Evolutionary conservation across 163 green algal genomes (phyloP).

Genomic region (Volvox carteri): DNA sequence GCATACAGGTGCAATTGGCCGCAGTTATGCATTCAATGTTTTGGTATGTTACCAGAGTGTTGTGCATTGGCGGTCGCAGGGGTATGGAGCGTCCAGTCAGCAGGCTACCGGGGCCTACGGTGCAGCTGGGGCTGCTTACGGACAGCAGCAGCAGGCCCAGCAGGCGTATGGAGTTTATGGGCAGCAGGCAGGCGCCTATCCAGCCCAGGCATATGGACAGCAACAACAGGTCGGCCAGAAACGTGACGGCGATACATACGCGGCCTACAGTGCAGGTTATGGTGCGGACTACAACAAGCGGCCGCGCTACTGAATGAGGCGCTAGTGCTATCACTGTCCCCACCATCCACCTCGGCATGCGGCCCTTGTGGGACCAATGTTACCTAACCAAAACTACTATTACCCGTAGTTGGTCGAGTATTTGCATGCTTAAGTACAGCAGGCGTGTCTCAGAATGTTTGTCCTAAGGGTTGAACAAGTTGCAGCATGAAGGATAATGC

Average conservation of each 20-base stretch:
- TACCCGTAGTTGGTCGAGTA: too few relatives aligned
- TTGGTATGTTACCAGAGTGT: too few relatives aligned
- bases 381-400: not conserved
- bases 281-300: conserved; percentile 54
- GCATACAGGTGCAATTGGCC: too few relatives aligned
- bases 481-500: not conserved
- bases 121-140: not conserved
- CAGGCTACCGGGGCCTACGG: not conserved
- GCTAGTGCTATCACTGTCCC: not conserved
- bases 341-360: conserved; percentile 22
- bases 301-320: conserved; percentile 46
- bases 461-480: too few relatives aligned
- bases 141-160: conserved; percentile 34
- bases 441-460: too few relatives aligned
- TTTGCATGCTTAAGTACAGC: too few relatives aligned
- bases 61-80: not conserved
- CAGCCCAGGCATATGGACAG: not conserved
- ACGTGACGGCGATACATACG: conserved; percentile 45
- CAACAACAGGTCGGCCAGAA: conserved; percentile 52
- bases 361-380: not conserved
- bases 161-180: conserved; percentile 20
- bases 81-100: conserved; percentile 13
- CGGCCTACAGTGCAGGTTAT: conserved; percentile 38
- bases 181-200: not conserved
- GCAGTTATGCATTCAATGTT: too few relatives aligned